Conservation (phyloP, 2,329 filamentous ascomycete species). For the Phaeosphaeriaceae sp. region DNA sequence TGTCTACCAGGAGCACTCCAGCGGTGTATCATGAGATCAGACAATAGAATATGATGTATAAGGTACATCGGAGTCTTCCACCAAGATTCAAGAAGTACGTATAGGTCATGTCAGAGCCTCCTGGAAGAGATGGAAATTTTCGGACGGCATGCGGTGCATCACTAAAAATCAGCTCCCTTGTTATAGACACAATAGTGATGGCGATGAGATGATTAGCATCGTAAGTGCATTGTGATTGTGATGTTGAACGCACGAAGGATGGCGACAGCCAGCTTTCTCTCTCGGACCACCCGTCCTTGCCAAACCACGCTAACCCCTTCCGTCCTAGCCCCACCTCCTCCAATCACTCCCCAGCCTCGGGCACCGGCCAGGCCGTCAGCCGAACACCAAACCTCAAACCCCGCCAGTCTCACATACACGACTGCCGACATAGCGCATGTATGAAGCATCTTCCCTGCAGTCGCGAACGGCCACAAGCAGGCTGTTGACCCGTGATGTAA, state of each 20-base stretch:
- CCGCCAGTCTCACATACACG: conserved; percentile 22
- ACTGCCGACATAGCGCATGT: conserved; percentile 2
- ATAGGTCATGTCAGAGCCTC: too few species aligned
- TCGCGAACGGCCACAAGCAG: not conserved
- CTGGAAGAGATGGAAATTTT: too few species aligned
- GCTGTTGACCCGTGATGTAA: conserved; percentile 3
- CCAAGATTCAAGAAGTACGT: too few species aligned
- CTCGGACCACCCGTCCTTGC: not conserved
- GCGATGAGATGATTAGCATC: not conserved
- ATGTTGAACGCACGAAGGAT: not conserved
- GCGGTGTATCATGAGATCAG: too few species aligned
- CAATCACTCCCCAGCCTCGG: conserved; percentile 5
- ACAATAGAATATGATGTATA: too few species aligned
- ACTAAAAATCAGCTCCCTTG: too few species aligned
- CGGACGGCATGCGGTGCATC: too few species aligned
- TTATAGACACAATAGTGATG: too few species aligned
- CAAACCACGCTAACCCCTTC: not conserved
- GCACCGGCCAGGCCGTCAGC: conserved; percentile 13
- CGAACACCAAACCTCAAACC: conserved; percentile 19
- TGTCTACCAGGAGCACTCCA: too few species aligned
- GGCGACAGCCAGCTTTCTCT: not conserved
- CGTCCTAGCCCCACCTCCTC: not conserved
- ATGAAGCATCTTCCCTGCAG: conserved; percentile 2
- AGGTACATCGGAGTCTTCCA: too few species aligned
- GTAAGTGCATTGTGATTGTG: not conserved